Conservation (phyloP, 441 rosid genomes). For the Populus hybrid region DNA sequence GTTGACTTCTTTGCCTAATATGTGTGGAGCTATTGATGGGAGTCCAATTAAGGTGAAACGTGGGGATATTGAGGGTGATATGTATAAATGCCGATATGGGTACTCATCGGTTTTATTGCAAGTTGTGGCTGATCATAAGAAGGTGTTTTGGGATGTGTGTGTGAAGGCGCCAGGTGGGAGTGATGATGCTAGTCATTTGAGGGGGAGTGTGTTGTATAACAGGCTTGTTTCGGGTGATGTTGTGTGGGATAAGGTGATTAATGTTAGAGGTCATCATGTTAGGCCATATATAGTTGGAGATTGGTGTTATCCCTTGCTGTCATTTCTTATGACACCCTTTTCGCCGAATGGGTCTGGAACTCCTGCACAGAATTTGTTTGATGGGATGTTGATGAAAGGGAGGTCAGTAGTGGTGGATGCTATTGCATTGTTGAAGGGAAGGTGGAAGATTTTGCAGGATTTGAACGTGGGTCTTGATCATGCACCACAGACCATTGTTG, state of each 20-base stretch:
- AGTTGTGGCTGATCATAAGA: conserved; percentile 91
- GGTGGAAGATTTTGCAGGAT: conserved; percentile 96
- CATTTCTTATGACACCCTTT: conserved; percentile 88
- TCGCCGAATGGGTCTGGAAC: conserved; percentile 71
- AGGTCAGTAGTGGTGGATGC: conserved; percentile 91
- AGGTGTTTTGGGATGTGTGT: conserved; percentile 95
- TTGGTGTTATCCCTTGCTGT: conserved; percentile 86
- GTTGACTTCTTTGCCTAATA: conserved; percentile 75
- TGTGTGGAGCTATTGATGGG: conserved; percentile 90
- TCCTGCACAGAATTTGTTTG: conserved; percentile 85
- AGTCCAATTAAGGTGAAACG: conserved; percentile 54
- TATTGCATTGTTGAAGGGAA: conserved; percentile 73
- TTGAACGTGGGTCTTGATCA: conserved; percentile 87
- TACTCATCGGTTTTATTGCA: conserved; percentile 81
- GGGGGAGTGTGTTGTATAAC: conserved; percentile 81
- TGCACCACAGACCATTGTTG: conserved; percentile 93
- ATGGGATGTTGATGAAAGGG: conserved; percentile 96
- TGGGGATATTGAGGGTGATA: conserved; percentile 30
- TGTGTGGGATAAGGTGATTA: conserved; percentile 81
- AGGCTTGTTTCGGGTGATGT: conserved; percentile 79
- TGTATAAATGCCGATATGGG: conserved; percentile 60
- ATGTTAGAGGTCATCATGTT: conserved; percentile 74
- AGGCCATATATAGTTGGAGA: conserved; percentile 90
- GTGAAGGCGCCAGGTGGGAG: conserved; percentile 83
- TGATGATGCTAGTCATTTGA: conserved; percentile 76